These are phyloP conservation scores for Penicillium antarcticum DNA, from an alignment of 495 filamentous ascomycete species.

Conservation along the genomic window DNA sequence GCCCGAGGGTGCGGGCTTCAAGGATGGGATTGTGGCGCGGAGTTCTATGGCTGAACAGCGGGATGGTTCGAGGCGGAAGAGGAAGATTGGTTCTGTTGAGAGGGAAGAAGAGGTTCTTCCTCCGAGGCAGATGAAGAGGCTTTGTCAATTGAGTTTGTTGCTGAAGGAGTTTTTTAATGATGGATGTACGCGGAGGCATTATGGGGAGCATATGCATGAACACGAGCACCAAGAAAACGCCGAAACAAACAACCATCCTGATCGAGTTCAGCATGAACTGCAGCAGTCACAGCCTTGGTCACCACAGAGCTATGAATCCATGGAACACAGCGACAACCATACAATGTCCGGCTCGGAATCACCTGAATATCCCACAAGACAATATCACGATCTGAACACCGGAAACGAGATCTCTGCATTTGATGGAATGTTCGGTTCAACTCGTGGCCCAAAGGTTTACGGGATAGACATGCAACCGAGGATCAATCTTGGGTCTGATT, in stretches of 20 bases:
- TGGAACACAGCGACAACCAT: not conserved
- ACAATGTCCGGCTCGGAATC: not conserved
- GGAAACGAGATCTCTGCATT: not conserved
- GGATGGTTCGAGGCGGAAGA: not conserved
- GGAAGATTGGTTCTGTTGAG: not conserved
- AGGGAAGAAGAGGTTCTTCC: not conserved
- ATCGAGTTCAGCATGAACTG: not conserved
- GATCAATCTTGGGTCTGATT: not conserved
- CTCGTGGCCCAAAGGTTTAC: not conserved
- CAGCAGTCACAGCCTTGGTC: not conserved
- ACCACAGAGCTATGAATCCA: conserved; percentile 2
- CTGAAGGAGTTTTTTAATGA: conserved; percentile 1
- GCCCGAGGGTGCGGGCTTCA: not conserved
- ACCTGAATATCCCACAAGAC: not conserved
- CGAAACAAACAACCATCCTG: not conserved
- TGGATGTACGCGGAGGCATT: not conserved
- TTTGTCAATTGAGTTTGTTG: conserved; percentile 2
- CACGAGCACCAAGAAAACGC: too few relatives aligned
- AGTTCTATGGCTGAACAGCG: too few relatives aligned
- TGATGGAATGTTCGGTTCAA: not conserved
- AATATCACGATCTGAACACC: not conserved
- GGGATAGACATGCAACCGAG: not conserved
- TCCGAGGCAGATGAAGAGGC: not conserved
- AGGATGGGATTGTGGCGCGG: not conserved
- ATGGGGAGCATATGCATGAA: too few relatives aligned